Evolutionary conservation across 306 rosid genomes (phyloP).

Genomic region (Cicer yamashitae): DNA sequence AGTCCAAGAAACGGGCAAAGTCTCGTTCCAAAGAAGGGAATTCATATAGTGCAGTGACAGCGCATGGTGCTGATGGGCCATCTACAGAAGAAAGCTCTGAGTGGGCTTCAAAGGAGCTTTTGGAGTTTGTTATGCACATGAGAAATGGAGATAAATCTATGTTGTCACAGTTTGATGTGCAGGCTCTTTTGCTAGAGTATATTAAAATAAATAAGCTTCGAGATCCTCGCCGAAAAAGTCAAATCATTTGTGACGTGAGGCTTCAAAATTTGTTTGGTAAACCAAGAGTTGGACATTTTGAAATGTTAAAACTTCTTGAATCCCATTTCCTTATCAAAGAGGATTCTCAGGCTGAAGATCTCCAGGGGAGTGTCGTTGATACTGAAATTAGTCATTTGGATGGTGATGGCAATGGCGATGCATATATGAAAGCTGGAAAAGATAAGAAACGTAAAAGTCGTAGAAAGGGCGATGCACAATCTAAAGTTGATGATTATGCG

Average conservation of each 20-base stretch:
- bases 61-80: conserved; percentile 53
- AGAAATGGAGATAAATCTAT: conserved; percentile 72
- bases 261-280: conserved; percentile 93
- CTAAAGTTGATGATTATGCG: conserved; percentile 91
- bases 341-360: conserved; percentile 77
- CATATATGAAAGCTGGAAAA: conserved; percentile 60
- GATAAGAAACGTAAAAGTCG: conserved; percentile 83
- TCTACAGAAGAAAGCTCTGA: conserved; percentile 56
- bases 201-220: conserved; percentile 93
- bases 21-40: conserved; percentile 60
- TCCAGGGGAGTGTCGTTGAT: conserved; percentile 90
- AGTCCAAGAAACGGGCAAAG: conserved; percentile 67
- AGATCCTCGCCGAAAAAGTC: conserved; percentile 96
- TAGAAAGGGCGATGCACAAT: conserved; percentile 77
- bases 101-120: conserved; percentile 96
- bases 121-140: conserved; percentile 99
- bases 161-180: conserved; percentile 97
- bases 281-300: conserved; percentile 99
- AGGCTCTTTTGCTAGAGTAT: conserved; percentile 95
- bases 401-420: conserved; percentile 71
- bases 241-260: conserved; percentile 87
- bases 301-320: conserved; percentile 97
- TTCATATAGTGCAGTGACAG: conserved; percentile 41
- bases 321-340: conserved; percentile 92
- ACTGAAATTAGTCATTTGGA: conserved; percentile 85